Evolutionary conservation across 2,329 filamentous ascomycete genomes (phyloP), one percentile per base, ranked within the genome.

Genomic region (Fusarium pseudonygamai): DNA sequence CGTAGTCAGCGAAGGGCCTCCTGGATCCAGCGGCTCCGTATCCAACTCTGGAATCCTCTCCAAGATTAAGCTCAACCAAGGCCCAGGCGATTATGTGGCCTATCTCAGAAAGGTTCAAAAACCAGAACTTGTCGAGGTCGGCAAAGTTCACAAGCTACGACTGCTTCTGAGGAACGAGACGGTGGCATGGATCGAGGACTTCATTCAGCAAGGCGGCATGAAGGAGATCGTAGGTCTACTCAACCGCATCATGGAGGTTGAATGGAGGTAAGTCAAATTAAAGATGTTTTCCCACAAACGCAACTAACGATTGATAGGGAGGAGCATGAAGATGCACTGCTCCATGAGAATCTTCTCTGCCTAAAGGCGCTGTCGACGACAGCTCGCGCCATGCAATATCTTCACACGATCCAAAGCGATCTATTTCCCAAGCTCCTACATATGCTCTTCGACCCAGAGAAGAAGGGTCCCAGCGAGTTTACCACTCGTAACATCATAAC

Each of bases 361-460:
- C 87, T 99, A 73, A 99, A 99, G 83, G 96, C 94, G 1, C 88
- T 98, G 6, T 97, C 94, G 80, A 99, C 96, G 3, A 98, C 96
- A 4, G 95, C 93, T 22, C 88, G 94, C 40, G 96, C 95, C 3
- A 87, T 98, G 77, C 90, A 93, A 74, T 93, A 96, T 79, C 89
- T 99, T 13, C 89, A 93, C 74, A 90, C 90, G 15, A 93, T 97
- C 64, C 94, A 97, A 75, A 85, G 87, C 11, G 92, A 92, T 0
- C 87, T 99, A 14, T 98, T 98, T 78, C 94, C 96, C 5, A 93
- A 93, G 32, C 85, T 99, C 52, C 84, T 98, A 52, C 89, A 90
- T 66, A 95, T 98, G 92, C 87, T 98, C 45, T 98, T 98, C 78
- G 95, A 98, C 78, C 94, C 97, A n/a, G 96, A 98, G 80, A 97